phyloP scores from a whole-genome alignment of 2,329 filamentous ascomycete species.

The Penicillium sp. region DNA sequence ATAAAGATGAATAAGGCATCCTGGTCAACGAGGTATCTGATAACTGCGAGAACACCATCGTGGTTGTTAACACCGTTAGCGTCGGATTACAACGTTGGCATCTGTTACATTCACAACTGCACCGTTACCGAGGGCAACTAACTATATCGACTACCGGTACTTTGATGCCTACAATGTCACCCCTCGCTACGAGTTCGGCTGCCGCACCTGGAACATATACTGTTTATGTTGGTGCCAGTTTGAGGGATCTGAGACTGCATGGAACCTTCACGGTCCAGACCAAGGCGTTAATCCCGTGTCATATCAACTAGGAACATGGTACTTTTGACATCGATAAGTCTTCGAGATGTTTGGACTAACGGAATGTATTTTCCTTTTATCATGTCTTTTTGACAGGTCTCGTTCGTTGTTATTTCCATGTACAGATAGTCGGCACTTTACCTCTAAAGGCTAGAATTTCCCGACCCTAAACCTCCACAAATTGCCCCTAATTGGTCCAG shows the following conservation, averaged over 20 bases:
- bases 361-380: not conserved
- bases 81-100: too few species aligned
- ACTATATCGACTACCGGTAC: slow-evolving; percentile 55
- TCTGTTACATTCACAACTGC: too few species aligned
- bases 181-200: too few species aligned
- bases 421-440: not conserved
- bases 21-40: too few species aligned
- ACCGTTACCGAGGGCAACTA: slow-evolving; percentile 28
- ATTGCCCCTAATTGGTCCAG: not conserved
- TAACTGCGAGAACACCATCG: too few species aligned
- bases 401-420: not conserved
- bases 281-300: not conserved
- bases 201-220: too few species aligned
- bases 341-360: not conserved
- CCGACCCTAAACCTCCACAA: not conserved
- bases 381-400: not conserved
- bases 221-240: too few species aligned
- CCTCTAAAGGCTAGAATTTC: not conserved
- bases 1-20: too few species aligned
- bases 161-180: slow-evolving; percentile 37
- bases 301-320: not conserved
- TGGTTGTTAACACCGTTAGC: too few species aligned
- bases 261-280: slow-evolving; percentile 18
- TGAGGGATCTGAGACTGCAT: slow-evolving; percentile 31
- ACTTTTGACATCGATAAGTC: not conserved